Evolutionary conservation across 495 filamentous ascomycete species (phyloP).

Genomic region (Ramalina peruviana): DNA sequence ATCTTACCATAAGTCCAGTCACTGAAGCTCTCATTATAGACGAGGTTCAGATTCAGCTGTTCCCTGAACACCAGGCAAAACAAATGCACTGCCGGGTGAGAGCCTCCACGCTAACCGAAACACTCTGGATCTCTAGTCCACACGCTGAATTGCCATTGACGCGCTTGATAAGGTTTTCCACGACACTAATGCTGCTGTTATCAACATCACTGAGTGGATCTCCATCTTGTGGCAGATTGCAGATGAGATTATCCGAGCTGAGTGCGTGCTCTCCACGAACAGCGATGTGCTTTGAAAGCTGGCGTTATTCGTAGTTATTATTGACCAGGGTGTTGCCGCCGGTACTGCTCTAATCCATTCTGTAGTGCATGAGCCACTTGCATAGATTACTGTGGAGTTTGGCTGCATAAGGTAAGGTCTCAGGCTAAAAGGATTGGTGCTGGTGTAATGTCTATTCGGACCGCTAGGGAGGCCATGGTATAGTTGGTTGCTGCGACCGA

Average conservation of each 20-base stretch:
- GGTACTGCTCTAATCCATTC: constrained; percentile 17
- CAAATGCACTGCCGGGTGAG: constrained; percentile 15
- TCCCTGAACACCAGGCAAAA: constrained; percentile 19
- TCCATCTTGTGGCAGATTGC: constrained; percentile 6
- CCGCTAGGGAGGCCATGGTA: constrained; percentile 10
- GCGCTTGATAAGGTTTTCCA: constrained; percentile 15
- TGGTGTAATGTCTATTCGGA: constrained; percentile 19
- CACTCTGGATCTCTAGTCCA: constrained; percentile 12
- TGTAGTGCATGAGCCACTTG: constrained; percentile 18
- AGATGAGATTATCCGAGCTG: constrained; percentile 7
- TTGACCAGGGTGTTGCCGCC: constrained; percentile 16
- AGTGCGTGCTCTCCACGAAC: constrained; percentile 20
- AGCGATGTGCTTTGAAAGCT: constrained; percentile 14
- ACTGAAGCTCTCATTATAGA: constrained; percentile 24
- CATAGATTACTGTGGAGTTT: constrained; percentile 15
- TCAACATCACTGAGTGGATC: constrained; percentile 22
- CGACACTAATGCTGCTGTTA: constrained; percentile 19
- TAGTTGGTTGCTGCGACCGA: constrained; percentile 18
- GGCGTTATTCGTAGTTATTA: constrained; percentile 15
- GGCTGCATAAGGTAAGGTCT: constrained; percentile 19
- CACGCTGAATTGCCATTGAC: constrained; percentile 16
- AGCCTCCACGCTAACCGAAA: constrained; percentile 17
- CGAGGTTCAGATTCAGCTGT: constrained; percentile 17
- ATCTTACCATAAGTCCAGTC: constrained; percentile 8
- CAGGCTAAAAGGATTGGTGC: constrained; percentile 21